Evolutionary conservation across 805 yeast species (phyloP).

Genomic region (Hanseniaspora nectarophila): DNA sequence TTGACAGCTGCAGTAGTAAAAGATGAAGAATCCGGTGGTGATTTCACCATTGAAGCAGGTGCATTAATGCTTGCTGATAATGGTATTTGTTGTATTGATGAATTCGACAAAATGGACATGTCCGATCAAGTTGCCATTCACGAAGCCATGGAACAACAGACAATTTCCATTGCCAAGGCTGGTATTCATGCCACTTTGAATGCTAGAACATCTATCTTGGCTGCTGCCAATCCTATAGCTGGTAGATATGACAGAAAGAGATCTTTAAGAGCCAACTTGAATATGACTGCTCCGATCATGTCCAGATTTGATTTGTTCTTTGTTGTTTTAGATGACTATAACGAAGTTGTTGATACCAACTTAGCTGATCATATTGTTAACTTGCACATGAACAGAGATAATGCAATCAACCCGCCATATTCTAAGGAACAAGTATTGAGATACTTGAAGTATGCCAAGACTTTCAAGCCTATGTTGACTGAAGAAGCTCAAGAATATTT

Average conservation of each 20-base stretch:
- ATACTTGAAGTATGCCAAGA: conserved; percentile 81
- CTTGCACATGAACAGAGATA: conserved; percentile 81
- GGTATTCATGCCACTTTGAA: conserved; percentile 96
- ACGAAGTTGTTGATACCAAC: conserved; percentile 78
- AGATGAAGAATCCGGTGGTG: conserved; percentile 87
- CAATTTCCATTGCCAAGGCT: conserved; percentile 95
- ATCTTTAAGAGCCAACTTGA: conserved; percentile 72
- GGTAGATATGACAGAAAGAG: conserved; percentile 86
- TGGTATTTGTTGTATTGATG: conserved; percentile 97
- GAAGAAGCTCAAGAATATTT: conserved; percentile 65
- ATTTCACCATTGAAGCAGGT: conserved; percentile 95
- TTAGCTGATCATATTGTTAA: conserved; percentile 87
- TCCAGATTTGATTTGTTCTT: conserved; percentile 93
- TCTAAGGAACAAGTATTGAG: conserved; percentile 77
- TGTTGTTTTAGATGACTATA: conserved; percentile 88
- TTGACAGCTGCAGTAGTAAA: conserved; percentile 94
- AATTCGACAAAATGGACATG: conserved; percentile 94
- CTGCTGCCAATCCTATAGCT: conserved; percentile 98
- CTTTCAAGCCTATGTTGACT: conserved; percentile 82
- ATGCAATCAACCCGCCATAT: conserved; percentile 79
- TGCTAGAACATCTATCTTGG: conserved; percentile 90
- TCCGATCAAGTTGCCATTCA: conserved; percentile 96
- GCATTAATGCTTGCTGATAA: conserved; percentile 97
- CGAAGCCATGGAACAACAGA: conserved; percentile 99
- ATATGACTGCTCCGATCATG: conserved; percentile 98